These are phyloP conservation scores for Boletus smithii DNA, from an alignment of 1,284 basidiomycete species.

Conservation along the genomic window DNA sequence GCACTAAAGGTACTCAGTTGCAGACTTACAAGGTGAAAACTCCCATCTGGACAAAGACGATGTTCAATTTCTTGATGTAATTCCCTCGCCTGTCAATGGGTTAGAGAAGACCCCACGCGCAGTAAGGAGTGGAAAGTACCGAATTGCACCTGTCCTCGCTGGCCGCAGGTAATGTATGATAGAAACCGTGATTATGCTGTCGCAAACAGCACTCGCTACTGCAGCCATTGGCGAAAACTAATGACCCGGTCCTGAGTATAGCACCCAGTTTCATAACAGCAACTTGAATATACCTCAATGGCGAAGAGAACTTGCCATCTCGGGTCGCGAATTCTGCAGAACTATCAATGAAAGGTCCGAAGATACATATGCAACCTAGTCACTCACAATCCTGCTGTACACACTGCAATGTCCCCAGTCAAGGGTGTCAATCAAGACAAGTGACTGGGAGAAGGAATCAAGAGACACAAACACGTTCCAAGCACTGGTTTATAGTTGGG, in stretches of 20 bases:
- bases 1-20: no score
- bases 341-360: neutral
- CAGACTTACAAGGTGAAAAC: conserved; percentile 24
- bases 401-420: conserved; percentile 5
- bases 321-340: conserved; percentile 9
- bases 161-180: conserved; percentile 23
- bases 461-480: conserved; percentile 17
- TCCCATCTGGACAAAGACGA: conserved; percentile 27
- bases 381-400: neutral
- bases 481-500: conserved; percentile 8
- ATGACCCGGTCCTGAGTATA: neutral
- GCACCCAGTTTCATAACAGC: neutral
- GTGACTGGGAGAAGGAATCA: neutral
- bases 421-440: neutral
- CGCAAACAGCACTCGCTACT: conserved; percentile 19
- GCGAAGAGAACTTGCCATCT: conserved; percentile 7
- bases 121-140: conserved; percentile 8
- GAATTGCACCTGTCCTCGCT: conserved; percentile 8
- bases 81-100: neutral
- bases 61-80: conserved; percentile 15
- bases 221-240: conserved; percentile 8
- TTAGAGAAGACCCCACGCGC: no score
- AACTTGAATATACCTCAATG: conserved; percentile 9
- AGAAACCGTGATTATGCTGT: conserved; percentile 20
- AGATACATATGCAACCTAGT: conserved; percentile 2